Evolutionary conservation across 1,284 basidiomycete genomes (phyloP).

Genomic region (Austroboletus novae-zelandiae): DNA sequence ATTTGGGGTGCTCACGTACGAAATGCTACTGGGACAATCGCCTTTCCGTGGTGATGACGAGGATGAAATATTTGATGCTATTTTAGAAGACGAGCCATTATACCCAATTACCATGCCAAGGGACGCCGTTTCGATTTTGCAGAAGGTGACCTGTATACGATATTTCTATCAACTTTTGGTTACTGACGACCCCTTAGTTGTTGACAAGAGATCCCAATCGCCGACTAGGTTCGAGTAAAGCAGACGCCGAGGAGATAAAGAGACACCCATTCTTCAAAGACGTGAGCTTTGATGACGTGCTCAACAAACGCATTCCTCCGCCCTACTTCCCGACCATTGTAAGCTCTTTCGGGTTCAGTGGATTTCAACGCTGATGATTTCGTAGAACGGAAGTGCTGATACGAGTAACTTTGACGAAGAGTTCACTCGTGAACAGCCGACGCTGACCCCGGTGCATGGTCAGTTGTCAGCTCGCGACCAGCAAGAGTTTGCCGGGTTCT

Average conservation of each 20-base stretch:
- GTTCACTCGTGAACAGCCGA: conserved; percentile 96
- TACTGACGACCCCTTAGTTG: conserved; percentile 52
- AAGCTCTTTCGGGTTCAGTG: conserved; percentile 32
- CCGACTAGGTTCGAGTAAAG: conserved; percentile 91
- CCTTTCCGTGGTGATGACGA: conserved; percentile 99
- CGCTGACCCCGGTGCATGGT: conserved; percentile 95
- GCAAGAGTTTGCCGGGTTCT: conserved; percentile 94
- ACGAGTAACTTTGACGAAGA: conserved; percentile 95
- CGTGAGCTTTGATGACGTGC: conserved; percentile 93
- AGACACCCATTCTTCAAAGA: conserved; percentile 98
- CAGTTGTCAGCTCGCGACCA: conserved; percentile 93
- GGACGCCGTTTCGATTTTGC: conserved; percentile 93
- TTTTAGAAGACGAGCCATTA: conserved; percentile 96
- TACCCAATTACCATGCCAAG: conserved; percentile 99
- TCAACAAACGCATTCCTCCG: conserved; percentile 94
- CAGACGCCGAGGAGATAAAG: conserved; percentile 98
- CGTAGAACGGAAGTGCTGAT: conserved; percentile 74
- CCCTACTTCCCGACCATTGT: conserved; percentile 98
- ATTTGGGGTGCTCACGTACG: conserved; percentile 97
- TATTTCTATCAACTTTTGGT: not conserved
- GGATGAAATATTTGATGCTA: conserved; percentile 99
- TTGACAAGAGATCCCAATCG: conserved; percentile 91
- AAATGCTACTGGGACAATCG: conserved; percentile 98
- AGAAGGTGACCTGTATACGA: conserved; percentile 59
- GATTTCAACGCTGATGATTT: conserved; percentile 6